phyloP scores from a whole-genome alignment of 2,329 filamentous ascomycete species.

The Diaporthe longicolla region DNA sequence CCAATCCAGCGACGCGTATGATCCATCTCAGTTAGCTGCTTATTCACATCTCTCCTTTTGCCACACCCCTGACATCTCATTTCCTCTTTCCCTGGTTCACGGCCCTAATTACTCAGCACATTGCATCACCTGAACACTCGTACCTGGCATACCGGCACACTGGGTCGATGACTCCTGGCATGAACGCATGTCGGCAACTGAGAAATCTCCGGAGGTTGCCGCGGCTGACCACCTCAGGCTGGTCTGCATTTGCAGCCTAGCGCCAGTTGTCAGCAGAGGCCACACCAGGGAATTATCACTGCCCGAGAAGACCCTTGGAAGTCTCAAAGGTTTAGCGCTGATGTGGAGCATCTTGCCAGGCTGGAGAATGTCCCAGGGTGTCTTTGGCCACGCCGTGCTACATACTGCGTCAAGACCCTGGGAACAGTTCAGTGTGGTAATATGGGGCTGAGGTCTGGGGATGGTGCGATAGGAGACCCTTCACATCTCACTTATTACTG shows the following conservation, averaged over 20 bases:
- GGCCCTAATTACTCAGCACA: conserved; percentile 18
- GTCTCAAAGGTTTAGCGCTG: neutral
- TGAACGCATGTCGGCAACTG: conserved; percentile 5
- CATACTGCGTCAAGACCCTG: too few species aligned
- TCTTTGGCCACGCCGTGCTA: too few species aligned
- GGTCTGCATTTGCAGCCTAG: neutral
- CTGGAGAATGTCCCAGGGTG: too few species aligned
- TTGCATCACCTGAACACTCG: conserved; percentile 3
- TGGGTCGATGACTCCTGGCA: neutral
- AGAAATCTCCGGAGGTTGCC: neutral
- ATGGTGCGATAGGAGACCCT: too few species aligned
- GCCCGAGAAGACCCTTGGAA: neutral
- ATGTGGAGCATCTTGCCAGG: too few species aligned
- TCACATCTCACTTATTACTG: too few species aligned
- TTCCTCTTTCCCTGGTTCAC: neutral
- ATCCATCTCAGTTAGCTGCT: conserved; percentile 4
- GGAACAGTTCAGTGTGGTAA: too few species aligned
- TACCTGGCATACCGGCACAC: conserved; percentile 14
- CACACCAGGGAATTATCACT: neutral
- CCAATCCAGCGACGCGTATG: neutral
- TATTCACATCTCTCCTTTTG: neutral
- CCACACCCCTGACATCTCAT: conserved; percentile 4
- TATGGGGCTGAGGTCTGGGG: too few species aligned
- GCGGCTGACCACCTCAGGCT: neutral
- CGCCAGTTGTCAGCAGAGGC: neutral